phyloP scores from a whole-genome alignment of 371 early-diverging fungal species.

The Apophysomyces ossiformis region DNA sequence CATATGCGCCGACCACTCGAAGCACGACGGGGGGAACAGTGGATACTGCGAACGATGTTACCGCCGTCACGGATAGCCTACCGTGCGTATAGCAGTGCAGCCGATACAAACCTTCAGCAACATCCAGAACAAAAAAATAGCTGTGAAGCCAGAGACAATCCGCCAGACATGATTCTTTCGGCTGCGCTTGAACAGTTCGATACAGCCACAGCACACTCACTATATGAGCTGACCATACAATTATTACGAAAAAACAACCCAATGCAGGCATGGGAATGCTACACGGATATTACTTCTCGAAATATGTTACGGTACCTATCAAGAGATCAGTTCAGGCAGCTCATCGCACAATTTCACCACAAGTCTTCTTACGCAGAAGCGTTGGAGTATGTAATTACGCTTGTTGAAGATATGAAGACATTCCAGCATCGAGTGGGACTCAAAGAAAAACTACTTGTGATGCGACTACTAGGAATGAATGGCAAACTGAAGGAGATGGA shows the following conservation, averaged over 20 bases:
- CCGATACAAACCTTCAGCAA: background rate
- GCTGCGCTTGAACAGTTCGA: constrained; percentile 49
- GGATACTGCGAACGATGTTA: background rate
- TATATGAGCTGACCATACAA: constrained; percentile 31
- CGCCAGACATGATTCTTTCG: constrained; percentile 20
- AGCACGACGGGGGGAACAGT: background rate
- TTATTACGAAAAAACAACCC: constrained; percentile 33
- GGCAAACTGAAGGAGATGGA: constrained; percentile 49
- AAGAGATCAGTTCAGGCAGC: constrained; percentile 34
- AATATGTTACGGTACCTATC: constrained; percentile 37
- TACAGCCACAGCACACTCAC: constrained; percentile 37
- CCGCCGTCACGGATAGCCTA: background rate
- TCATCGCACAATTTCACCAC: constrained; percentile 35
- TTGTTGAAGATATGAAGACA: constrained; percentile 46
- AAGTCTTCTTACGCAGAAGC: constrained; percentile 14
- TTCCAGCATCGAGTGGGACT: constrained; percentile 38
- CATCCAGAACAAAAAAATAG: background rate
- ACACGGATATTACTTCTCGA: constrained; percentile 38
- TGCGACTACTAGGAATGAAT: constrained; percentile 43
- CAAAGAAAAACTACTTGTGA: constrained; percentile 40
- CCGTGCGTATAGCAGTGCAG: background rate
- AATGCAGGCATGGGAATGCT: constrained; percentile 50
- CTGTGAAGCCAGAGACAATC: background rate
- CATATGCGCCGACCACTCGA: constrained; percentile 2
- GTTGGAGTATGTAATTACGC: constrained; percentile 35